These are phyloP conservation scores for Jatropha podagrica DNA, from an alignment of 441 rosid genomes.

Conservation along the genomic window DNA sequence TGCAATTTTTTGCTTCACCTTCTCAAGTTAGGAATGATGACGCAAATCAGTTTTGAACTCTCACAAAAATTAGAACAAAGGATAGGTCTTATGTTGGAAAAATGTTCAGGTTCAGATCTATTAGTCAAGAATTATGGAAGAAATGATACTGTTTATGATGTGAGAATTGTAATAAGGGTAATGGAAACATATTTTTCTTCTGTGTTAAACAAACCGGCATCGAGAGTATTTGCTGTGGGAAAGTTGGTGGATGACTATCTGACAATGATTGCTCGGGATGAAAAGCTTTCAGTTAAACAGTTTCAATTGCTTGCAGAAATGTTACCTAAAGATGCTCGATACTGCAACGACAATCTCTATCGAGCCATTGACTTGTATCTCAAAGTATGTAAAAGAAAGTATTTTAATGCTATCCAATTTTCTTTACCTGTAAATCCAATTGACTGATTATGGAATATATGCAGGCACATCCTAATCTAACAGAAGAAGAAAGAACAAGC, in stretches of 20 bases:
- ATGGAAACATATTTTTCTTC: conserved; percentile 37
- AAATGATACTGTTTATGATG: conserved; percentile 34
- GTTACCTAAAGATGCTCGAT: conserved; percentile 43
- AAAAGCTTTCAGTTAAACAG: conserved; percentile 30
- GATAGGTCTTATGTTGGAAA: conserved; percentile 43
- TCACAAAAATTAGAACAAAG: conserved; percentile 33
- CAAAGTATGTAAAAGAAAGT: conserved; percentile 37
- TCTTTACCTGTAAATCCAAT: not conserved
- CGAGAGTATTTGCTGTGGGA: conserved; percentile 34
- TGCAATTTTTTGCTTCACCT: conserved; percentile 59
- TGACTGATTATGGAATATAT: conserved; percentile 13
- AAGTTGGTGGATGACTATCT: conserved; percentile 53
- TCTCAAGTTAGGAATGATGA: conserved; percentile 38
- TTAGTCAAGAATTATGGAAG: conserved; percentile 39
- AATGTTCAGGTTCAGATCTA: conserved; percentile 44
- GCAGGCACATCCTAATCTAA: conserved; percentile 42
- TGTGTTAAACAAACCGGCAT: conserved; percentile 21
- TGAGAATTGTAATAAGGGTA: conserved; percentile 33
- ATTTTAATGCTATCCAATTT: no score
- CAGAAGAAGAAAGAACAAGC: conserved; percentile 47
- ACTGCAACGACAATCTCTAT: conserved; percentile 46
- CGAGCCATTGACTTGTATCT: conserved; percentile 61
- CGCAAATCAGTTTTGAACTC: conserved; percentile 31
- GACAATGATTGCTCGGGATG: conserved; percentile 41
- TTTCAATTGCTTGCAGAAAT: conserved; percentile 44